phyloP scores from a whole-genome alignment of 2,329 filamentous ascomycete genomes.

The Aspergillus viridinutans region DNA sequence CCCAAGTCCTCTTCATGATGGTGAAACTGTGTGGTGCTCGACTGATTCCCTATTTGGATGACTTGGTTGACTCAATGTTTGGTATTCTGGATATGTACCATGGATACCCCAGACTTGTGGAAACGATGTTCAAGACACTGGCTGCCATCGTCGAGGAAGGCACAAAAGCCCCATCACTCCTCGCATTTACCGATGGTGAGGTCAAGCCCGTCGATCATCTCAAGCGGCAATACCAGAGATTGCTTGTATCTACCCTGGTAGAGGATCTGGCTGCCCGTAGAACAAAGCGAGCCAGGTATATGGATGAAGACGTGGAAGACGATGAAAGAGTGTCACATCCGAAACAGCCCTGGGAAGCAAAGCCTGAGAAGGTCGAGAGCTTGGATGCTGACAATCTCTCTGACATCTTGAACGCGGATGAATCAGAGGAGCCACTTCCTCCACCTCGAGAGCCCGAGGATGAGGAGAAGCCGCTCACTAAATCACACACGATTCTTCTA shows the following conservation, averaged over 20 bases:
- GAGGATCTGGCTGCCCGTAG: conserved; percentile 32
- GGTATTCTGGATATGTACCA: conserved; percentile 92
- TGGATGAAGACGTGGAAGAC: conserved; percentile 18
- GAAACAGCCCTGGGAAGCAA: conserved; percentile 28
- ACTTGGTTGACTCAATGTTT: conserved; percentile 87
- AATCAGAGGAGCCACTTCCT: conserved; percentile 32
- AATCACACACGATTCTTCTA: conserved; percentile 75
- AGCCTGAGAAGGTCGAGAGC: conserved; percentile 22
- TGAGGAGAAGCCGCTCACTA: conserved; percentile 60
- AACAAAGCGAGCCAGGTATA: conserved; percentile 23
- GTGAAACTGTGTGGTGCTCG: conserved; percentile 76
- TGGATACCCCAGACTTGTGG: conserved; percentile 81
- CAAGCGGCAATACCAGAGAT: conserved; percentile 27
- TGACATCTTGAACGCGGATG: conserved; percentile 33
- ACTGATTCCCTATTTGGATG: conserved; percentile 83
- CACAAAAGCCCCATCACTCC: conserved; percentile 51
- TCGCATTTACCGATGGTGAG: conserved; percentile 41
- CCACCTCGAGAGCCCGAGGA: conserved; percentile 49
- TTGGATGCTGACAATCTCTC: conserved; percentile 26
- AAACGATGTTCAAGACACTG: conserved; percentile 77
- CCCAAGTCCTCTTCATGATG: conserved; percentile 92
- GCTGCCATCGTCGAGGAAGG: conserved; percentile 81
- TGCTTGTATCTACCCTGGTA: conserved; percentile 32
- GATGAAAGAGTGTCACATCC: conserved; percentile 25
- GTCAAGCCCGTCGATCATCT: conserved; percentile 20